phyloP scores from a whole-genome alignment of 306 rosid genomes.

The Trifolium pratense region DNA sequence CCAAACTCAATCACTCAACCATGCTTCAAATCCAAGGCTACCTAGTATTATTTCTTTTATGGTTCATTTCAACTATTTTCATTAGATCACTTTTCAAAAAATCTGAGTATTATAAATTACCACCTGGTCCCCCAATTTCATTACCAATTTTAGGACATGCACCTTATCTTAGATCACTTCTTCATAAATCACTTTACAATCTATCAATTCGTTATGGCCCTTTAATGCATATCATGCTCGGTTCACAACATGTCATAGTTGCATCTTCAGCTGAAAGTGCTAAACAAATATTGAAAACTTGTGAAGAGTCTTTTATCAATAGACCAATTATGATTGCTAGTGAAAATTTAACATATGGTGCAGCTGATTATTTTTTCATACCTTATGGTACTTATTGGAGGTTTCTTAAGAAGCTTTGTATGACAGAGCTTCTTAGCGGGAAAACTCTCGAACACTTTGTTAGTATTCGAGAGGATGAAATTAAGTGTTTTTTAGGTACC shows the following conservation, averaged over 20 bases:
- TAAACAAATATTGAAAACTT: conserved; percentile 53
- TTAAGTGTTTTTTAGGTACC: not conserved
- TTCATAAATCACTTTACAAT: conserved; percentile 51
- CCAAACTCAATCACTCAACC: conserved; percentile 14
- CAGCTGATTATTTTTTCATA: conserved; percentile 49
- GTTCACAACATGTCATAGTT: conserved; percentile 50
- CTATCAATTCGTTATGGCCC: conserved; percentile 57
- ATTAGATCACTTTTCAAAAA: conserved; percentile 37
- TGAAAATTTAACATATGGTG: conserved; percentile 56
- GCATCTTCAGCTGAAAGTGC: conserved; percentile 65
- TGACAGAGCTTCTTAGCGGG: conserved; percentile 65
- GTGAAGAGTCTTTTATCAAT: conserved; percentile 51
- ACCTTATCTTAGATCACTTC: conserved; percentile 39
- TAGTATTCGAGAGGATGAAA: conserved; percentile 32
- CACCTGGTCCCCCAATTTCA: conserved; percentile 42
- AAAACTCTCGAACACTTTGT: conserved; percentile 40
- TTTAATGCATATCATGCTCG: conserved; percentile 47
- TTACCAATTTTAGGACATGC: conserved; percentile 46
- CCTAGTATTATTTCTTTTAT: conserved; percentile 20
- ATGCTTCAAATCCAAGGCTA: conserved; percentile 38
- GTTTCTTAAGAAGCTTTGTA: conserved; percentile 54
- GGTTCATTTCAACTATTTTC: conserved; percentile 40
- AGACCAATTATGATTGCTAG: conserved; percentile 46
- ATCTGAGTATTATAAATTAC: conserved; percentile 8
- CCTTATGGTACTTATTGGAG: conserved; percentile 61